Percentiles rank a stretch among this genome's conserved stretches.
Evolutionary conservation across 73 alveolate genomes (phyloP).

Genomic region (Tetrahymena elliotti): DNA sequence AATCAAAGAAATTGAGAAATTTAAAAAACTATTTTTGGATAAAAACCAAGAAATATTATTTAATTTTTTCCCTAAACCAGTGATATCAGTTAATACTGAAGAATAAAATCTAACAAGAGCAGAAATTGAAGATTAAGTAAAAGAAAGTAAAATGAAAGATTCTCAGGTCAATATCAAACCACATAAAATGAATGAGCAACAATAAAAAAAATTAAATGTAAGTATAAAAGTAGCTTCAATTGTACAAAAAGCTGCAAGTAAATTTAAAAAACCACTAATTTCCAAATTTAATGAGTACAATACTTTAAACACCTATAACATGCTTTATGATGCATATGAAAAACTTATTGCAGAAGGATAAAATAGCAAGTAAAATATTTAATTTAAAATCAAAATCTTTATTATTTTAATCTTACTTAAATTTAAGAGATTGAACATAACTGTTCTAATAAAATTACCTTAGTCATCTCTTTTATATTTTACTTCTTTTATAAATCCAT

Average conservation of each 20-base stretch:
- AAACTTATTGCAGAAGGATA: not conserved
- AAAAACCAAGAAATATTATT: not conserved
- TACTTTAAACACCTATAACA: not conserved
- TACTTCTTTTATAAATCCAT: too few species aligned
- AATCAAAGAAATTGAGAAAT: not conserved
- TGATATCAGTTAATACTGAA: not conserved
- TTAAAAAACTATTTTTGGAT: not conserved
- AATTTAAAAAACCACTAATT: not conserved
- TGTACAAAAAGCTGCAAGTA: not conserved
- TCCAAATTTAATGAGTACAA: not conserved
- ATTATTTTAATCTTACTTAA: too few species aligned
- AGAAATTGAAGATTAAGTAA: not conserved
- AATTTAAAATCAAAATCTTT: not conserved
- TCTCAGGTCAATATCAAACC: not conserved
- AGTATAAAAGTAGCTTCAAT: not conserved
- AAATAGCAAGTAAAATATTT: not conserved
- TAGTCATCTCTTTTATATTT: too few species aligned
- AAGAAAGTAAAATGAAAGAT: not conserved
- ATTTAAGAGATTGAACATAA: too few species aligned
- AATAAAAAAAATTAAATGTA: not conserved
- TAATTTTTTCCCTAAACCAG: not conserved
- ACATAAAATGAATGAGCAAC: not conserved
- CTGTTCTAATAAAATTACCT: too few species aligned
- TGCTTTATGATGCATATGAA: not conserved
- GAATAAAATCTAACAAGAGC: not conserved